These are phyloP conservation scores for Pulveroboletus sp. DNA, from an alignment of 768 basidiomycete species.

Conservation along the genomic window DNA sequence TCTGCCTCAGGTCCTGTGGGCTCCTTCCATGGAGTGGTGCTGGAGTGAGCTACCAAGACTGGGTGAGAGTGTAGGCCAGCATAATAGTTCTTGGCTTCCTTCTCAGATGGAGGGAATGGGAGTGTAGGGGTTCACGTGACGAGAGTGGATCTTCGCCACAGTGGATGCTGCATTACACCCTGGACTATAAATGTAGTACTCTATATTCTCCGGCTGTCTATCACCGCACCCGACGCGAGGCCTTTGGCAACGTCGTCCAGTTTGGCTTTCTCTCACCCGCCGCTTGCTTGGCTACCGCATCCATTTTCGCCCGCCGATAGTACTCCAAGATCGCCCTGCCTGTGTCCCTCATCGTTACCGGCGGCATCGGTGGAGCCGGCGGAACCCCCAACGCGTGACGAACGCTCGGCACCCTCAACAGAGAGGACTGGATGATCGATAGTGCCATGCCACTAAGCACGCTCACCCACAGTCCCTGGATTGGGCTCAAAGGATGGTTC, in stretches of 20 bases:
- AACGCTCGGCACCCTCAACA: constrained; percentile 42
- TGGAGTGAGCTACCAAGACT: too few species aligned
- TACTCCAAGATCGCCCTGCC: constrained; percentile 16
- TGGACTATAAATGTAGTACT: too few species aligned
- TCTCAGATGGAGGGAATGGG: too few species aligned
- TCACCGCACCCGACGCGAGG: constrained; percentile 11
- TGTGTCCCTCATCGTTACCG: constrained; percentile 31
- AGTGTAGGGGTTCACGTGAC: too few species aligned
- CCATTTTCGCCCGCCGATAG: constrained; percentile 7
- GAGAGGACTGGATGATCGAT: constrained; percentile 43
- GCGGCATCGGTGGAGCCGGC: constrained; percentile 4
- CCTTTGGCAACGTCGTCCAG: constrained; percentile 23
- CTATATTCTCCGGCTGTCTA: not conserved
- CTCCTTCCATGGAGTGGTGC: too few species aligned
- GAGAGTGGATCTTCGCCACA: too few species aligned
- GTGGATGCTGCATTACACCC: not conserved
- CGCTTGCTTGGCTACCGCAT: constrained; percentile 2
- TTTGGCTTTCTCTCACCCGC: constrained; percentile 18
- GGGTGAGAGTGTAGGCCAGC: too few species aligned
- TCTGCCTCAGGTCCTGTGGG: too few species aligned
- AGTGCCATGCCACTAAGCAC: constrained; percentile 47
- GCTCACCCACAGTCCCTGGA: constrained; percentile 56
- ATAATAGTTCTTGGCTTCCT: too few species aligned
- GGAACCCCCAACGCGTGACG: constrained; percentile 39
- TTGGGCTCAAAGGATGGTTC: not conserved